Base-by-base conservation (phyloP, 306 rosid genomes). In the Mucuna pruriens region DNA sequence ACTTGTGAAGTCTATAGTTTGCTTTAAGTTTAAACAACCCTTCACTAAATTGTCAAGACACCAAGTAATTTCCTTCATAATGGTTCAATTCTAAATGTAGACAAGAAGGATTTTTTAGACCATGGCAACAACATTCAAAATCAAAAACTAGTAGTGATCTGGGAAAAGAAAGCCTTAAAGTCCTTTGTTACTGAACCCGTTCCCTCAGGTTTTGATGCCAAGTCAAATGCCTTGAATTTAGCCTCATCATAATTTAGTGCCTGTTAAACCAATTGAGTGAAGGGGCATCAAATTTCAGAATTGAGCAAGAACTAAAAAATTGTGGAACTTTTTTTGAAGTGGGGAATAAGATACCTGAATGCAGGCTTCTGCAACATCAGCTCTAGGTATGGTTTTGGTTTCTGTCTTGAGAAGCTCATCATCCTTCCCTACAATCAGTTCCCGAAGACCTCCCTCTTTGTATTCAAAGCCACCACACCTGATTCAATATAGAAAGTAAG, bases 401-500 rank as follows among this genome's bases (percentile, higher is more conserved):
- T 93, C 97, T 0, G 90, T 89, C 82, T 93, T 75, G 13, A 93
- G 90, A 81, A 93, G 96, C 84, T 91, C 97, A 19, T 93, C 97
- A 69, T 93, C 97, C 88, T 93, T 91, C 74, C 97, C 96, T 0
- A 88, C 54, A 2, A 93, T 61, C 23, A 91, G 86, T 82, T 93
- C 97, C 29, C 94, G 84, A 45, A 84, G 3, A 10, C 94, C 96
- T 2, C 97, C 94, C 0, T 87, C 94, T 81, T 87, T 93, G 61
- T 93, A 94, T 85, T 88, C 94, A 88, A 93, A 83, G 75, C 96
- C 97, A 83, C 97, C 96, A 36, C 94, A 94, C 89, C 96, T 93
- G 72, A 33, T 9, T 80, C 17, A 83, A n/a, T 60, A 85, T 42
- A 20, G 25, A 10, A 60, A 22, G 71, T 9, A 12, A n/a, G 31